Base-by-base conservation (phyloP, 306 rosid genomes). In the Prunus salicina region DNA sequence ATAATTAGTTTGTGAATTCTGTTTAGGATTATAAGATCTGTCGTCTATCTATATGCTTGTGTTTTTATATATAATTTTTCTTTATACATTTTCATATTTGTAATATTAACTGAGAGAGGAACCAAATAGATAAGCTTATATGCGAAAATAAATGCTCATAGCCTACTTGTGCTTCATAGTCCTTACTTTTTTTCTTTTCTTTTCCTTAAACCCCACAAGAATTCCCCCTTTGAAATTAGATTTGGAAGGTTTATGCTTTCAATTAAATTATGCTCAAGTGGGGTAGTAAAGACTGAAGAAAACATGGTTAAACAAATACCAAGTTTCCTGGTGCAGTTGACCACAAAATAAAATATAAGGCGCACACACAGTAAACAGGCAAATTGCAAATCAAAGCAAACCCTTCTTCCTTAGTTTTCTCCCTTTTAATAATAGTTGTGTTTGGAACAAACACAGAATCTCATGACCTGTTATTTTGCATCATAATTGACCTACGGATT, bases 401-500 rank as follows among this genome's bases (percentile, higher is more conserved):
- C 22, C 22, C 28, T 28, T 55, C 53, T 8, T 14, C n/a, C 55
- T 72, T 13, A 2, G 12, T 34, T 72, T 34, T 34, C 24, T 14
- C 41, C 18, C 16, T 10, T 53, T 53, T 0, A 9, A 68, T 52
- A 52, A 52, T 18, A 15, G 20, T 15, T 28, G 25, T 28, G 24
- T 8, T 27, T 27, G 63, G 28, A 70, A 28, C 14, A 71, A 71
- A 71, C 52, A 55, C 5, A 71, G 34, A 71, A 72, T 72, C 38
- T 8, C 65, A 38, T 56, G 53, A 38, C 65, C 65, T 56, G 53
- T 22, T 55, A 34, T 56, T 12, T 56, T 72, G 76, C 41, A 72
- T 25, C 76, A 56, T 56, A 56, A 72, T 72, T 72, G 76, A 72
- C 43, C 64, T n/a, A 38, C 6, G 34, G 15, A 38, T 72, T 71